Evolutionary conservation across 2,329 filamentous ascomycete genomes (phyloP).

Genomic region (Pseudophaeomoniella oleicola): DNA sequence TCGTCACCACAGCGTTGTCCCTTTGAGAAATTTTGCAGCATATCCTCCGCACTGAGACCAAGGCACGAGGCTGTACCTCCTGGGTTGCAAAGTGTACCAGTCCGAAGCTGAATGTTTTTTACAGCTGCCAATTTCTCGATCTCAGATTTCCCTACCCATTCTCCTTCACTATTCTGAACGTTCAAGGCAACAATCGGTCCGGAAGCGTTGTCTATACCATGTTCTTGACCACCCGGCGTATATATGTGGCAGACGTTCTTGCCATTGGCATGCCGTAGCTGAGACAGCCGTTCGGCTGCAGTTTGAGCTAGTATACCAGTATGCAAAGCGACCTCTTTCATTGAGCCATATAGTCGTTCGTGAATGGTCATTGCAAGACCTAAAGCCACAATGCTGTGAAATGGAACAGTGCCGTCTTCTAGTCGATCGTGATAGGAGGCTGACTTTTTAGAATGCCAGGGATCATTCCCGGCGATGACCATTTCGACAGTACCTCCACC

Average conservation of each 20-base stretch:
- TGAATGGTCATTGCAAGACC: constrained; percentile 61
- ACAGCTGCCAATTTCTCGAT: constrained; percentile 74
- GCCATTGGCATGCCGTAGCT: constrained; percentile 56
- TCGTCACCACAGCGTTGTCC: constrained; percentile 76
- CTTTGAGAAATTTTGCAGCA: constrained; percentile 69
- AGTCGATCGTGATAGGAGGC: constrained; percentile 61
- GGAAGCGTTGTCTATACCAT: constrained; percentile 19
- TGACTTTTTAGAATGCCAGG: constrained; percentile 70
- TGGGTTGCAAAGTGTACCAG: constrained; percentile 82
- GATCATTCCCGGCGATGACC: constrained; percentile 60
- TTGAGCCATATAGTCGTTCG: constrained; percentile 52
- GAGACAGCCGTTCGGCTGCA: constrained; percentile 43
- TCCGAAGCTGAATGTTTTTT: constrained; percentile 69
- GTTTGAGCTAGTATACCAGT: constrained; percentile 48
- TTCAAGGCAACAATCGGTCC: constrained; percentile 82
- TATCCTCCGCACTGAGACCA: constrained; percentile 63
- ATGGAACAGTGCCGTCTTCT: constrained; percentile 82
- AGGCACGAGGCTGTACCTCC: constrained; percentile 66
- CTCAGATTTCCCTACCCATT: constrained; percentile 68
- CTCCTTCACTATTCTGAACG: constrained; percentile 49
- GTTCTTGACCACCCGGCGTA: constrained; percentile 15
- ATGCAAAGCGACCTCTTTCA: constrained; percentile 56
- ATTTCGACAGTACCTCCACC: constrained; percentile 90
- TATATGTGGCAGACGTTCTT: constrained; percentile 54
- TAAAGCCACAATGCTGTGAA: constrained; percentile 79